Conservation (phyloP, 192 early-diverging fungal genomes). For the Umbelopsis ramanniana region DNA sequence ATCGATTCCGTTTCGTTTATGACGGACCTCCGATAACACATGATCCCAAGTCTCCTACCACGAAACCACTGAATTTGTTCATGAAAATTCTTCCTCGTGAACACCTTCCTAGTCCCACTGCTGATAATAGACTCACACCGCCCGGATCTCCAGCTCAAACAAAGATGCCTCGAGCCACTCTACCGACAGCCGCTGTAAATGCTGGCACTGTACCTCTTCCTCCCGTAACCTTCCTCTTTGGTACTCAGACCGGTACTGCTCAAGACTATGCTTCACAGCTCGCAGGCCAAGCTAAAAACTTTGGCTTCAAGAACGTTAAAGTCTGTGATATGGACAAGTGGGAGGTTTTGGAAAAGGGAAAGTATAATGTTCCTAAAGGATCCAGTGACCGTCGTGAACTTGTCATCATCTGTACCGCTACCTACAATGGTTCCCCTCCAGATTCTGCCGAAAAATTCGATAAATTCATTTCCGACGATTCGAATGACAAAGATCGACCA, state of each 20-base stretch:
- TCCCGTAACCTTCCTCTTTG: conserved; percentile 51
- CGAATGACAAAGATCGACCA: background rate
- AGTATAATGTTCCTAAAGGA: conserved; percentile 13
- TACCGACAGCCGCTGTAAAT: background rate
- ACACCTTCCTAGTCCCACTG: conserved; percentile 36
- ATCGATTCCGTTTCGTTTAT: conserved; percentile 46
- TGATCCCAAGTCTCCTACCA: conserved; percentile 33
- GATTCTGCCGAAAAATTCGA: conserved; percentile 55
- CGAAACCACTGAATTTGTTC: conserved; percentile 42
- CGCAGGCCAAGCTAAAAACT: conserved; percentile 31
- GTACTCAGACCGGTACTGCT: conserved; percentile 58
- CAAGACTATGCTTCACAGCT: conserved; percentile 56
- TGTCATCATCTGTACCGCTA: conserved; percentile 40
- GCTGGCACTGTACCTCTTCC: conserved; percentile 30
- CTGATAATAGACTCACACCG: conserved; percentile 2
- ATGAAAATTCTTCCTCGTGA: conserved; percentile 39
- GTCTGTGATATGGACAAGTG: conserved; percentile 50
- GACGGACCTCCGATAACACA: conserved; percentile 30
- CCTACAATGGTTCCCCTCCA: conserved; percentile 50
- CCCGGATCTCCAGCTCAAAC: background rate
- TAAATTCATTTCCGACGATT: conserved; percentile 31
- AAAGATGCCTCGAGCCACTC: background rate
- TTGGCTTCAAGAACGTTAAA: conserved; percentile 43
- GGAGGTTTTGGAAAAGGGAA: conserved; percentile 32
- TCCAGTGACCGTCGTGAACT: conserved; percentile 8